A percentile compares a stretch with the other conserved stretches of the same genome.
Evolutionary conservation across 371 early-diverging fungal species (phyloP).

Genomic region (Syncephalis plumigaleata): DNA sequence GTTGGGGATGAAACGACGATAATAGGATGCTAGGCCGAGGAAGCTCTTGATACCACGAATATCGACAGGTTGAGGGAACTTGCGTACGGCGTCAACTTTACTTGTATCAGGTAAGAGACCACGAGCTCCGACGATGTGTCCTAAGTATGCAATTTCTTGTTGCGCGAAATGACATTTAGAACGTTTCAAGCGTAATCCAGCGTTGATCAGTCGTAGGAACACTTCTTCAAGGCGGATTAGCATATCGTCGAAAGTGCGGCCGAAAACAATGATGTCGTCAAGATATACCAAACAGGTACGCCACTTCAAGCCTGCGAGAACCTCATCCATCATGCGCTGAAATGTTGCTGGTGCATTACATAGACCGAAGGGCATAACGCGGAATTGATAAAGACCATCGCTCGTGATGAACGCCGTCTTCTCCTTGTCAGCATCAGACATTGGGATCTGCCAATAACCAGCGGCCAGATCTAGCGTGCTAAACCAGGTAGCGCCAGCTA

Average conservation of each 20-base stretch:
- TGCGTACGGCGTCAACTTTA: conserved; percentile 8
- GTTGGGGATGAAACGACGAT: conserved; percentile 14
- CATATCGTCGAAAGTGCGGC: conserved; percentile 14
- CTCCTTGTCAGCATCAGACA: conserved; percentile 7
- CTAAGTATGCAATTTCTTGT: conserved; percentile 14
- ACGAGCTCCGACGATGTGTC: conserved; percentile 11
- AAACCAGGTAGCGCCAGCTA: conserved; percentile 12
- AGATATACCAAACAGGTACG: conserved; percentile 17
- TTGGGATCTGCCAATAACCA: conserved; percentile 23
- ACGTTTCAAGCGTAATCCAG: conserved; percentile 13
- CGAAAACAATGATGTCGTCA: conserved; percentile 25
- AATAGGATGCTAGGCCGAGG: conserved; percentile 15
- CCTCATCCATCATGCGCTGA: conserved; percentile 15
- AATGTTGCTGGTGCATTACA: conserved; percentile 16
- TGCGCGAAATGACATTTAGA: conserved; percentile 19
- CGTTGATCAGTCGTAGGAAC: conserved; percentile 12
- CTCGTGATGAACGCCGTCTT: conserved; percentile 19
- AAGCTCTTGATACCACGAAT: conserved; percentile 9
- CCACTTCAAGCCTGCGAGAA: conserved; percentile 12
- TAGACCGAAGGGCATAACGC: conserved; percentile 17
- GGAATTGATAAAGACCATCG: conserved; percentile 13
- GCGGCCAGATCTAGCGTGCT: conserved; percentile 15
- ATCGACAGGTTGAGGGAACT: conserved; percentile 6
- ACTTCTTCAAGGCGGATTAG: conserved; percentile 12
- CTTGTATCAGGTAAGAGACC: conserved; percentile 9